Percentiles rank a stretch among this genome's conserved stretches.
Evolutionary conservation across 768 basidiomycete species (phyloP).

Genomic region (Lactarius quietus): DNA sequence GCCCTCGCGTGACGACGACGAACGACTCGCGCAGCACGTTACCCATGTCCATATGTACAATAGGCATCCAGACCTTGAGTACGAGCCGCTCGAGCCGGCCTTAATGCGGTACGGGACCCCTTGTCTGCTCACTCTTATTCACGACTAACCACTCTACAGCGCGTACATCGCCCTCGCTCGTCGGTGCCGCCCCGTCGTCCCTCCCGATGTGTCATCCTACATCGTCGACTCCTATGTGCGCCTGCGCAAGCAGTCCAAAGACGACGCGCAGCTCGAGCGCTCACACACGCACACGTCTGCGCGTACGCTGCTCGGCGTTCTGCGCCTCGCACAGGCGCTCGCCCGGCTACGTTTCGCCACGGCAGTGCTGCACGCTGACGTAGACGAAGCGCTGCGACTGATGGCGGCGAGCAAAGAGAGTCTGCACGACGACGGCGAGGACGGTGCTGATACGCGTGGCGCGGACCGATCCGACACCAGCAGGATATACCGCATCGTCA

Average conservation of each 20-base stretch:
- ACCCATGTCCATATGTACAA: conserved; percentile 98
- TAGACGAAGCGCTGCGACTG: conserved; percentile 93
- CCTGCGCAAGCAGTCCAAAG: conserved; percentile 88
- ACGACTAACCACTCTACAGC: conserved; percentile 40
- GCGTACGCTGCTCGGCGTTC: conserved; percentile 89
- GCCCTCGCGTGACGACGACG: conserved; percentile 91
- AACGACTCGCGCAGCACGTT: conserved; percentile 93
- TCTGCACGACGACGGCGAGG: conserved; percentile 74
- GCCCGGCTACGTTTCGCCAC: conserved; percentile 87
- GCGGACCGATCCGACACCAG: conserved; percentile 75
- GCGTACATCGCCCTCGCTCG: conserved; percentile 96
- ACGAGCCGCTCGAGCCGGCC: conserved; percentile 79
- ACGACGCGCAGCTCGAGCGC: conserved; percentile 84
- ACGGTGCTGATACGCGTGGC: conserved; percentile 58
- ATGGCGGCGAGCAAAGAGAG: conserved; percentile 98
- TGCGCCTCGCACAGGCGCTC: conserved; percentile 92
- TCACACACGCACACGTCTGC: conserved; percentile 94
- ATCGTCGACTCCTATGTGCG: conserved; percentile 95
- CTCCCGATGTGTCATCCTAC: conserved; percentile 83
- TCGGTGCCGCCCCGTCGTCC: conserved; percentile 84
- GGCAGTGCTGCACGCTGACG: conserved; percentile 77
- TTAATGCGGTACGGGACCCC: conserved; percentile 69
- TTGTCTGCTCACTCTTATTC: neutral
- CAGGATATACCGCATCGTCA: conserved; percentile 89
- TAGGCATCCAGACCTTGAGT: conserved; percentile 77